Base-by-base conservation (phyloP, 352 stramenopile genomes). In the Globisporangium carolinianum region DNA sequence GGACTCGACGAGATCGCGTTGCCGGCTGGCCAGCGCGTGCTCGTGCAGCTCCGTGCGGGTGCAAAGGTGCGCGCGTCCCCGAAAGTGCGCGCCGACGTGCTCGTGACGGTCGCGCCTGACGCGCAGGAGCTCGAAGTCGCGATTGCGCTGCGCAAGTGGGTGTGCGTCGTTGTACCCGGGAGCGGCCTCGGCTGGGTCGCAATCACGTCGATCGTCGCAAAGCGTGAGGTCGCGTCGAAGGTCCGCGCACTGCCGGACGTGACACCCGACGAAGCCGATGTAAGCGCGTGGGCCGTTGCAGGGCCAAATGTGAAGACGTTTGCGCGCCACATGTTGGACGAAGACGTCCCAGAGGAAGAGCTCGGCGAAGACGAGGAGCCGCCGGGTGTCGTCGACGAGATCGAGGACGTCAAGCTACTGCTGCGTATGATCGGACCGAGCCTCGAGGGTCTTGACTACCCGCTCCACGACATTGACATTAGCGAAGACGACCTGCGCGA, bases 131-230 rank as follows among this genome's bases (percentile, higher is more conserved):
- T 75, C 53, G 73, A 82, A 47, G 55, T 75, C 47, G 53, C 71
- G 35, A 55, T 68, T 15, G 47, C 50, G n/a, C 18, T 68, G 17
- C 55, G 38, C 6, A 66, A 66, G 49, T 70, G 63, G 54, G 24
- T 79, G 4, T 69, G 63, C 11, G 57, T 82, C 58, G 64, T 82
- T 14, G 63, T 75, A 12, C 67, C 67, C 17, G 72, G 72, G 7
- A 60, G 54, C 39, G 72, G 72, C 0, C 60, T 73, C 24, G 65
- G 62, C 7, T 82, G 72, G 72, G 65, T 73, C 0, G 53, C 57
- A 8, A 24, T 32, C 5, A 52, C 8, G 0, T 47, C 47, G 1
- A n/a, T 70, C 15, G 18, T 54, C 2, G 55, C 51, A 2, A 32
- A 61, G 15, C 47, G 56, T 14, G 18, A 55, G 6, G 18, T 52